phyloP scores from a whole-genome alignment of 1,284 basidiomycete genomes.

The Leccinum proliferum region DNA sequence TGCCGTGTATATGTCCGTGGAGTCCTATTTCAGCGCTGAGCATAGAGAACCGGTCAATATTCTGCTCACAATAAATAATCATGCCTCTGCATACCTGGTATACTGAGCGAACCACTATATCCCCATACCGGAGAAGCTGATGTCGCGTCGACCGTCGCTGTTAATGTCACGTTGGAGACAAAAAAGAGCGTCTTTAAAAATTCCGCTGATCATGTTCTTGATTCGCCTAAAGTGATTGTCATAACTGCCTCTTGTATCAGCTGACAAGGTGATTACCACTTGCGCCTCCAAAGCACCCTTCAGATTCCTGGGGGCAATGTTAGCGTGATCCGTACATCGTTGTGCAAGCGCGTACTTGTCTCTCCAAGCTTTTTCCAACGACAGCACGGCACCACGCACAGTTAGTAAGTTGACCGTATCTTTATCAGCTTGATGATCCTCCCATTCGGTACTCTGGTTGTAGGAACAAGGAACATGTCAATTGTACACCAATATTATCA shows the following conservation, averaged over 20 bases:
- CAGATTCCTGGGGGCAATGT: conserved; percentile 43
- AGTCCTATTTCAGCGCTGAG: conserved; percentile 15
- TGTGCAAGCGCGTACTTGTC: conserved; percentile 46
- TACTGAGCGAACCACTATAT: conserved; percentile 36
- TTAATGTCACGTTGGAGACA: conserved; percentile 60
- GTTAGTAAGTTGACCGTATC: conserved; percentile 58
- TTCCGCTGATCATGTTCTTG: conserved; percentile 35
- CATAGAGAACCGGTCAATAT: conserved; percentile 6
- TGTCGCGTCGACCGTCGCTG: conserved; percentile 36
- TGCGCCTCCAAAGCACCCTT: conserved; percentile 71
- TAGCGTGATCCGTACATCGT: not conserved
- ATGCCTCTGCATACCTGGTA: conserved; percentile 37
- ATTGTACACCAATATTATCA: not conserved
- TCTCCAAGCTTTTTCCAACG: conserved; percentile 24
- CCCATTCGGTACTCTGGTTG: conserved; percentile 47
- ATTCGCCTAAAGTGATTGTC: not conserved
- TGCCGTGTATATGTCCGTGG: conserved; percentile 27
- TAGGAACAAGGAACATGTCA: conserved; percentile 4
- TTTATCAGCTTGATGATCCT: conserved; percentile 42
- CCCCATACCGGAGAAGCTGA: conserved; percentile 40
- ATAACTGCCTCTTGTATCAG: conserved; percentile 13
- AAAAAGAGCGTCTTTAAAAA: conserved; percentile 73
- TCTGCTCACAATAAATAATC: not conserved
- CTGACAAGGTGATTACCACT: conserved; percentile 48
- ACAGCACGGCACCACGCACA: conserved; percentile 52